Base-by-base conservation (phyloP, 2,329 filamentous ascomycete genomes). In the Diaporthe vexans region DNA sequence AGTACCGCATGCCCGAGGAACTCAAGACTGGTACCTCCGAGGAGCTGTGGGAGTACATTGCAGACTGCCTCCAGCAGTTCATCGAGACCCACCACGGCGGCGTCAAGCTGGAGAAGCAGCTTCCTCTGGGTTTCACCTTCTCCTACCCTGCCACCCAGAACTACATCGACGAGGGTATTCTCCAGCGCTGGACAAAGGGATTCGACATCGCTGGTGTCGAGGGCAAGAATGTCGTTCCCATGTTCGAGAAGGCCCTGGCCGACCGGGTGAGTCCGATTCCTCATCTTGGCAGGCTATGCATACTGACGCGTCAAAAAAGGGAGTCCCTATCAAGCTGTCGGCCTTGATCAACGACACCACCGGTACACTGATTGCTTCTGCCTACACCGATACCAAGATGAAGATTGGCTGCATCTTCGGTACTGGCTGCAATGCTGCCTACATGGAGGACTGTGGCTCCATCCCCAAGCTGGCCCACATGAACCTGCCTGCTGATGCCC, bases 311-410 rank as follows among this genome's bases (percentile, higher is more conserved):
- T n/a, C 65, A 35, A 35, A 40, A 46, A 76, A 95, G 93, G 93
- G 93, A 40, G 93, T 98, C 19, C 96, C 96, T 61, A 97, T 98
- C 85, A 97, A 95, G 86, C 88, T 98, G 73, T 94, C 94, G 33
- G 97, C 97, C 48, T 86, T 99, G 83, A 97, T 98, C 86, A 99
- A 99, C 83, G 97, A 99, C 83, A 99, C 97, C 63, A 98, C 96
- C 24, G 97, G 97, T 80, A 99, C 97, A 43, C 88, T 99, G 80
- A 97, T 99, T 80, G 97, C 97, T 76, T 98, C 96, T 35, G 93
- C 95, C 40, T 99, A 99, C 85, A 98, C 96, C n/a, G 95, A 99
- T 82, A 87, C 92, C 59, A 91, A 92, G 78, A 97, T 98, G 91
- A 95, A 92, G 85, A 97, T 98, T 80, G 97, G 97, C 73, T 98